Base-by-base conservation (phyloP, 163 green algal genomes). In the Chlamydomonas reinhardtii region DNA sequence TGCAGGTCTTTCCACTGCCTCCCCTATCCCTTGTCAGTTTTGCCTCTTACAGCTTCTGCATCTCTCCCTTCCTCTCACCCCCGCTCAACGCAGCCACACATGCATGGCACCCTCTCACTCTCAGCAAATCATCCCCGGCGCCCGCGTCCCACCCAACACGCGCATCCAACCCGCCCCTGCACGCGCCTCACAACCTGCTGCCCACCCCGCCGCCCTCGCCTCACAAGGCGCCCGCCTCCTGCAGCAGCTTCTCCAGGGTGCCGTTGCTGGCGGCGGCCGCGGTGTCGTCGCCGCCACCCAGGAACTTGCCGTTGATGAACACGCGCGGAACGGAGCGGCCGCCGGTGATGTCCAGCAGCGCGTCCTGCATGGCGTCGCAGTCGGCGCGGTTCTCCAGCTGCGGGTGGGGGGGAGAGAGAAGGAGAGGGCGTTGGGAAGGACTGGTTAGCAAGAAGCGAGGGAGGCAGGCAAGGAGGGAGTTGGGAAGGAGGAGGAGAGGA, bases 221-320 rank as follows among this genome's bases (percentile, higher is more conserved):
- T 56, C 48, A 56, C 14, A 86, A 9, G 4, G 37, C 86, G 59
- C 90, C 92, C 8, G 83, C 85, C 22, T 89, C 89, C 22, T 81
- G 54, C 9, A 94, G 82, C 79, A 93, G 74, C 62, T 86, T 88
- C 72, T 88, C 52, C 34, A 95, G 89, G 59, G 89, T 84, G 25
- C 93, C 93, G 75, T 85, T 90, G 9, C 78, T 69, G 31, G 84
- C 87, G 43, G 88, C 86, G 0, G 84, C 81, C 17, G 90, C 93
- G n/a, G 93, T 95, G 76, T 95, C 93, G 70, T 95, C 93, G 37
- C 93, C 93, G 29, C 92, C 92, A 66, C 89, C 92, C 32, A 95
- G 90, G 83, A 95, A 95, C 79, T 92, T 89, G 76, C 93, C 93
- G 62, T 86, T 89, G 61, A 95, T 91, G 74, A 95, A 95, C 27